Evolutionary conservation across 176 grass and related monocot genomes (phyloP), one percentile per base, ranked within the genome.

Genomic region (Avena sativa): DNA sequence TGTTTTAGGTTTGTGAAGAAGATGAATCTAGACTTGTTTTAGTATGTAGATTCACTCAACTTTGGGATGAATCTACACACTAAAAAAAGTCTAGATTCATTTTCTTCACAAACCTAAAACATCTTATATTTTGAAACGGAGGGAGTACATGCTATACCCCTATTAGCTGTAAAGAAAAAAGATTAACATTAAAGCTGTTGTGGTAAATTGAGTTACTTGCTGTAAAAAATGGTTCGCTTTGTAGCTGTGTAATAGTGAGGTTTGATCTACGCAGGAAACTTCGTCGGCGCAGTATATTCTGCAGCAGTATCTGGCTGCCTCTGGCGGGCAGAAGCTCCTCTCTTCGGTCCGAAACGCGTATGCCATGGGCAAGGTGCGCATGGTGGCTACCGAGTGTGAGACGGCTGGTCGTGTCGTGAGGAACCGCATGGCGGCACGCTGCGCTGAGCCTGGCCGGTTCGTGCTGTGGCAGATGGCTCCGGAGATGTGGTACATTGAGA

Each of bases 281-380:
- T 96, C 94, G 68, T 93, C 94, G 85, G 94, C 94, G 70, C 94
- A 96, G 79, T 96, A 96, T 92, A 96, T 96, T 79, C 89, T 96
- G 79, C 94, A 96, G 78, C 94, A 96, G 68, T 96, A 96, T 69
- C 88, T 92, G 11, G 94, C 94, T 44, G 91, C 94, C 51, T 96
- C 94, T 17, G 94, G 94, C 0, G 94, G 94, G 11, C 89, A 93
- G 61, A 90, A 60, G 64, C 79, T 96, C 50, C 87, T 96, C 32
- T 91, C 87, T 1, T 96, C 92, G 1, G 52, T 93, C 48, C 81
- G 90, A 12, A 93, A 93, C 21, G 72, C 92, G 0, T 96, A 96
- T 4, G 89, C 90, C 78, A 96, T 92, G 91, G 94, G 94, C 60
- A 96, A 93, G 70, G 61, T 93, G 79, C 79, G 85, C 56, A 96